A percentile compares a stretch with the other conserved stretches of the same genome.
These are phyloP conservation scores for Knoxdaviesia proteae DNA, from an alignment of 2,329 filamentous ascomycete genomes.

Conservation along the genomic window DNA sequence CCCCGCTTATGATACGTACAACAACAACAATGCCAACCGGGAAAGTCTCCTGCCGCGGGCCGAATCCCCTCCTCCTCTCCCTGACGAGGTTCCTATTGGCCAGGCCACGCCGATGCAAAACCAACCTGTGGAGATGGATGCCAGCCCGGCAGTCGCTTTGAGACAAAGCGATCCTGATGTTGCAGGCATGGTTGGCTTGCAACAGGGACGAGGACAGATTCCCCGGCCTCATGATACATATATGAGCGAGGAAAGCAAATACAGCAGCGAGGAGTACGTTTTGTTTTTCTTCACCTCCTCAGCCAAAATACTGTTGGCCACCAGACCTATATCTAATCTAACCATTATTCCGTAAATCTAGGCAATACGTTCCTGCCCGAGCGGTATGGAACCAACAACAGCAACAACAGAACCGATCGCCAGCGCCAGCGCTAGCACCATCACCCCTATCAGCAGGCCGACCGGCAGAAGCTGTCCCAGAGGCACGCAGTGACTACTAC, in stretches of 20 bases:
- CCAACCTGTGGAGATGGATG: constrained; percentile 52
- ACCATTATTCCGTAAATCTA: constrained; percentile 17
- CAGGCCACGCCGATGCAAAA: constrained; percentile 22
- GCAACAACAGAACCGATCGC: too few species aligned
- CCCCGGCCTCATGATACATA: constrained; percentile 18
- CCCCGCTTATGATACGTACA: constrained; percentile 20
- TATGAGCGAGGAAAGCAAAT: constrained; percentile 49
- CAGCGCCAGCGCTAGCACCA: too few species aligned
- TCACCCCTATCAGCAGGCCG: too few species aligned
- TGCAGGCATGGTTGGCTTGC: constrained; percentile 51
- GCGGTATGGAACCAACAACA: constrained; percentile 28
- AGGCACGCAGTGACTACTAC: constrained; percentile 41
- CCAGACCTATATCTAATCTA: constrained; percentile 7
- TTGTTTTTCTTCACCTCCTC: background rate
- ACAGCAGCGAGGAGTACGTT: constrained; percentile 54
- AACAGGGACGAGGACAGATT: constrained; percentile 26
- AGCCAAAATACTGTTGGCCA: background rate
- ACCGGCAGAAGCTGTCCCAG: too few species aligned
- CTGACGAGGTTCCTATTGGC: constrained; percentile 27
- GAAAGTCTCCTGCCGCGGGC: constrained; percentile 27
- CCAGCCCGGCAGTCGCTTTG: constrained; percentile 27
- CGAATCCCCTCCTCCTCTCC: constrained; percentile 42
- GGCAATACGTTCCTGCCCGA: constrained; percentile 34
- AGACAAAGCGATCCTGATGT: constrained; percentile 51
- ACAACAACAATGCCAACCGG: constrained; percentile 15